Conservation (phyloP, 345 rosid species). For the Zanthoxylum bungeanum region DNA sequence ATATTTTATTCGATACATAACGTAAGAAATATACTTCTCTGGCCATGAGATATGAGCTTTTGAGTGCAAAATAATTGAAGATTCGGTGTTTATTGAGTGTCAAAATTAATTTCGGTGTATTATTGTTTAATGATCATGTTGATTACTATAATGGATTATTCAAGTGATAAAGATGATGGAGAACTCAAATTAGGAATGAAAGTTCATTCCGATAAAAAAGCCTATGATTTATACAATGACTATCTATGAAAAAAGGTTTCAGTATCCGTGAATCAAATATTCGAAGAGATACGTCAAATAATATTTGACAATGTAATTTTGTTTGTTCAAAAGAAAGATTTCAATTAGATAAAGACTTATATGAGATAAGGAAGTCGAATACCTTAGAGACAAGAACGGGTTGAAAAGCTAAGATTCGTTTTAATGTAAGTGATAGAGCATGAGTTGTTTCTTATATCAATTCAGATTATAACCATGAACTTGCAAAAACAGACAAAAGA, state of each 20-base stretch:
- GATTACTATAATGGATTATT: not conserved
- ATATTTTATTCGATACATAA: no score
- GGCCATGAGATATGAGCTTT: no score
- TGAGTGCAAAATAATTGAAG: no score
- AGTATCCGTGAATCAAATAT: conserved; percentile 19
- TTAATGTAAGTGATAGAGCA: conserved; percentile 6
- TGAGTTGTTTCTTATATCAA: conserved; percentile 13
- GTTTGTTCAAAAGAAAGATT: conserved; percentile 21
- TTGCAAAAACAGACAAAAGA: conserved; percentile 6
- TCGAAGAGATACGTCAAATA: not conserved
- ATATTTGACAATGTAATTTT: conserved; percentile 10
- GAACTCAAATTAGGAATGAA: not conserved
- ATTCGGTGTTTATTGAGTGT: no score
- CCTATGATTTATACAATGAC: conserved; percentile 12
- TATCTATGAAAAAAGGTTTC: conserved; percentile 16
- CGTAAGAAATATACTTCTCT: no score
- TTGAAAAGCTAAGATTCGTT: conserved; percentile 8
- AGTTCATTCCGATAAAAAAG: conserved; percentile 11
- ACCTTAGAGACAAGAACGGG: conserved; percentile 19
- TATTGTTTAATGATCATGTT: not conserved
- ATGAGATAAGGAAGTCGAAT: not conserved
- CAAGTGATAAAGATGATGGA: not conserved
- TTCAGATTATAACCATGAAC: conserved; percentile 14
- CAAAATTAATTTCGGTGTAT: no score
- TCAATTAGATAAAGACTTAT: not conserved